phyloP scores from a whole-genome alignment of 208 protist species.

The Blechomonas ayalai region DNA sequence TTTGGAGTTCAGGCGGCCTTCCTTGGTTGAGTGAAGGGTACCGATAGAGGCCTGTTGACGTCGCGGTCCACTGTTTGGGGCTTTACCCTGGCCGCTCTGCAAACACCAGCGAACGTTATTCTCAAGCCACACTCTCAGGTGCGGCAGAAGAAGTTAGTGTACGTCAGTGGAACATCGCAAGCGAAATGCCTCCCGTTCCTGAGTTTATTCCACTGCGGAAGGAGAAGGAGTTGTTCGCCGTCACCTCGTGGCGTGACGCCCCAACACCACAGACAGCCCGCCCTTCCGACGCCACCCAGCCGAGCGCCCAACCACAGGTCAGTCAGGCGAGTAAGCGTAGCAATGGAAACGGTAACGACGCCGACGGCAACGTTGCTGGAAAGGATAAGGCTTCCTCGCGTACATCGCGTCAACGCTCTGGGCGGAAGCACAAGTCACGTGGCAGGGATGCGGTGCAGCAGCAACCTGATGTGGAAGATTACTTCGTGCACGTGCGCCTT shows the following conservation, averaged over 20 bases:
- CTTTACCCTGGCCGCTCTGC: too few relatives aligned
- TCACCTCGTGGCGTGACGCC: conserved; percentile 65
- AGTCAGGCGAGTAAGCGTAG: conserved; percentile 10
- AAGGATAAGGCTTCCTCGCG: too few relatives aligned
- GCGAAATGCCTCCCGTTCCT: conserved; percentile 49
- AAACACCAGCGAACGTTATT: too few relatives aligned
- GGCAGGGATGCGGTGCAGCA: conserved; percentile 1
- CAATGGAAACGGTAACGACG: conserved; percentile 2
- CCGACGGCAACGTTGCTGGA: conserved; percentile 8
- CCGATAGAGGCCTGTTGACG: too few relatives aligned
- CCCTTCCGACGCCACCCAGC: background rate
- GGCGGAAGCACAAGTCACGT: conserved; percentile 12
- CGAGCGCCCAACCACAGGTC: background rate
- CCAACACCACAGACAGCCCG: conserved; percentile 13
- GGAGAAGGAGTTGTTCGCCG: conserved; percentile 63
- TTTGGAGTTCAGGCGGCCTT: background rate
- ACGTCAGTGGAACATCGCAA: too few relatives aligned
- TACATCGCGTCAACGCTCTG: background rate
- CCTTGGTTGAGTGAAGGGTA: too few relatives aligned
- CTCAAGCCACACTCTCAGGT: too few relatives aligned
- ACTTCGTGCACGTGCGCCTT: conserved; percentile 50
- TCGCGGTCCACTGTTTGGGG: too few relatives aligned
- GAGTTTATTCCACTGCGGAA: conserved; percentile 76
- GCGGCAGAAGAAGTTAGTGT: too few relatives aligned
- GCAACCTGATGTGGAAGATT: conserved; percentile 51